Conservation (phyloP, 2,329 filamentous ascomycete species). For the Stagonosporopsis tanaceti region DNA sequence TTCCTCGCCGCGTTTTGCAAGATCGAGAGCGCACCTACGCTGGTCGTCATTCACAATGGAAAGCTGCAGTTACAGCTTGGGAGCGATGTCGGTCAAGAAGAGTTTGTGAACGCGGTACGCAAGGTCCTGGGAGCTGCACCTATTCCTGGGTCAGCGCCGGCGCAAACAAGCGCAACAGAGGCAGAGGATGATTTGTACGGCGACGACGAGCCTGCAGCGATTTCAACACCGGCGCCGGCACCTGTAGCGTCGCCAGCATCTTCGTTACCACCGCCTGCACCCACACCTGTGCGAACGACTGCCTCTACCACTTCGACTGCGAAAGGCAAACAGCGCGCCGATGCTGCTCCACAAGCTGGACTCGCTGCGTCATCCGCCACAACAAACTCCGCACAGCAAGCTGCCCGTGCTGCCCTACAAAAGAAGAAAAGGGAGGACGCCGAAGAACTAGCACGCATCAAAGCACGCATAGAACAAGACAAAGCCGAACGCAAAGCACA, state of each 20-base stretch:
- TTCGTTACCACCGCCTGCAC: slow-evolving; percentile 4
- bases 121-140: slow-evolving; percentile 46
- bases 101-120: slow-evolving; percentile 68
- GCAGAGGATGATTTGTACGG: slow-evolving; percentile 19
- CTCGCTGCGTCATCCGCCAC: slow-evolving; percentile 39
- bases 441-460: slow-evolving; percentile 74
- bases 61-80: slow-evolving; percentile 79
- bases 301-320: slow-evolving; percentile 30
- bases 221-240: slow-evolving; percentile 13
- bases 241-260: slow-evolving; percentile 12
- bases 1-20: slow-evolving; percentile 86
- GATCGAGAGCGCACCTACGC: slow-evolving; percentile 76
- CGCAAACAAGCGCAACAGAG: slow-evolving; percentile 17
- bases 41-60: slow-evolving; percentile 83
- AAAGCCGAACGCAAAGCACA: slow-evolving; percentile 68
- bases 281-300: slow-evolving; percentile 9
- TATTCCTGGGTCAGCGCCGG: slow-evolving; percentile 34
- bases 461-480: slow-evolving; percentile 79
- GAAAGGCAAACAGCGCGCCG: slow-evolving; percentile 55
- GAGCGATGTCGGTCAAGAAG: slow-evolving; percentile 68
- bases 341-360: slow-evolving; percentile 43
- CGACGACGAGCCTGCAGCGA: slow-evolving; percentile 2
- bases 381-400: slow-evolving; percentile 49
- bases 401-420: slow-evolving; percentile 59
- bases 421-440: slow-evolving; percentile 70